Conservation (phyloP, 805 yeast species). For the Saccharomyces cerevisiae region DNA sequence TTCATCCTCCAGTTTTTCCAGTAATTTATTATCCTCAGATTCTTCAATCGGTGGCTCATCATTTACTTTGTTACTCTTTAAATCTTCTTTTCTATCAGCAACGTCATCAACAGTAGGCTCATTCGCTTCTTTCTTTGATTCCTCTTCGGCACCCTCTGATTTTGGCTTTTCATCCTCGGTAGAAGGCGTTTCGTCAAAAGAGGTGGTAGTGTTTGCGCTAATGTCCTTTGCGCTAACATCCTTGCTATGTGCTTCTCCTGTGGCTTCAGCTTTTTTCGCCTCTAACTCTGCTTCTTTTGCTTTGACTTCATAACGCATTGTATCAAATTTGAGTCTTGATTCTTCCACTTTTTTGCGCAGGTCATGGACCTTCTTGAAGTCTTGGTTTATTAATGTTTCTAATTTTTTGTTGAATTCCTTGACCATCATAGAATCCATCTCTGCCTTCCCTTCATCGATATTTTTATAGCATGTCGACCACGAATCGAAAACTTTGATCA, state of each 20-base stretch:
- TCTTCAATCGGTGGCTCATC: conserved; percentile 2
- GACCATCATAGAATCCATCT: conserved; percentile 58
- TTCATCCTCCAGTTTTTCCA: conserved; percentile 65
- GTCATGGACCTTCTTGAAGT: conserved; percentile 51
- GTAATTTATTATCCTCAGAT: conserved; percentile 33
- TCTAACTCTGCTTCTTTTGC: conserved; percentile 24
- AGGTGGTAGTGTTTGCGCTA: conserved; percentile 8
- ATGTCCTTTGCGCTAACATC: conserved; percentile 9
- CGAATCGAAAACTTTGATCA: conserved; percentile 36
- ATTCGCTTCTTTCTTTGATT: conserved; percentile 4
- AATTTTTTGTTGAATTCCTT: conserved; percentile 52
- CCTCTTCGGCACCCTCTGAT: conserved; percentile 1
- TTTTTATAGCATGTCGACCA: conserved; percentile 47
- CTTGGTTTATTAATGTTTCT: conserved; percentile 43
- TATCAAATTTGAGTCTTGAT: conserved; percentile 63
- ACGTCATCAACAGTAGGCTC: conserved; percentile 4
- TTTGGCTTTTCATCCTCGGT: conserved; percentile 1
- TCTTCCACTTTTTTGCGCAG: conserved; percentile 62
- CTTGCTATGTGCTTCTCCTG: conserved; percentile 52
- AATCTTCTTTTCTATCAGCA: background rate
- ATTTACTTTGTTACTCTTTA: background rate
- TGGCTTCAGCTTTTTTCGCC: conserved; percentile 53
- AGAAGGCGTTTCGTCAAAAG: conserved; percentile 6
- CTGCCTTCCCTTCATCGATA: conserved; percentile 60
- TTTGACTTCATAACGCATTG: conserved; percentile 51